phyloP scores from a whole-genome alignment of 1,139 yeast species.

The Saccharomycopsis hybrid region DNA sequence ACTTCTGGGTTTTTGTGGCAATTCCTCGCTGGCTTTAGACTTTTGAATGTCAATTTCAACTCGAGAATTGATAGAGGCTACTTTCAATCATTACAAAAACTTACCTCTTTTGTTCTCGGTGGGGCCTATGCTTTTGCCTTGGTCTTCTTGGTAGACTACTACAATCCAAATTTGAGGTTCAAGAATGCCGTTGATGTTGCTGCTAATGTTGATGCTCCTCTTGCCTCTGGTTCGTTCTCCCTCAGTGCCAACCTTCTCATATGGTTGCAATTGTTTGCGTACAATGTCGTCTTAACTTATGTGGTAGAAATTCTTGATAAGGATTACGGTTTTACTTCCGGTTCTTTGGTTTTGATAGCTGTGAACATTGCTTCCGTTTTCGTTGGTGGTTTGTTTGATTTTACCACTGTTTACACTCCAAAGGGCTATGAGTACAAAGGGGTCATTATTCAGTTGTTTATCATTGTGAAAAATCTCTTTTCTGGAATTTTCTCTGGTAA shows the following conservation, averaged over 20 bases:
- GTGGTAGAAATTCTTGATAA: constrained; percentile 78
- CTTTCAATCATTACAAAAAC: constrained; percentile 80
- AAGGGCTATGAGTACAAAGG: constrained; percentile 64
- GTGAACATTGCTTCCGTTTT: constrained; percentile 61
- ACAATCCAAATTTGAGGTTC: constrained; percentile 37
- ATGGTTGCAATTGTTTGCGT: constrained; percentile 57
- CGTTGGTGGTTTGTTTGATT: constrained; percentile 62
- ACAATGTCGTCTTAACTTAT: constrained; percentile 57
- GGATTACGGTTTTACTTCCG: constrained; percentile 88
- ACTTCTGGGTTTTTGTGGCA: constrained; percentile 75
- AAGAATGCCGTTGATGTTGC: constrained; percentile 28
- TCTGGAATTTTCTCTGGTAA: constrained; percentile 25
- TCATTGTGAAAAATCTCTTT: constrained; percentile 36
- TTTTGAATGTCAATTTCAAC: constrained; percentile 69
- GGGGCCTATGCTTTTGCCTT: constrained; percentile 45
- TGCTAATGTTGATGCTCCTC: constrained; percentile 22
- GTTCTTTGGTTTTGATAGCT: constrained; percentile 62
- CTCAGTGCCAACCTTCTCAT: constrained; percentile 40
- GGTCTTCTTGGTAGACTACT: constrained; percentile 62
- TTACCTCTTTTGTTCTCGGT: constrained; percentile 57
- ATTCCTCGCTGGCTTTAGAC: constrained; percentile 67
- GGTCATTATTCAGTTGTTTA: constrained; percentile 57
- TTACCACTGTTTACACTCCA: constrained; percentile 40
- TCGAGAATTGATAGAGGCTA: constrained; percentile 70
- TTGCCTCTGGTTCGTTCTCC: constrained; percentile 1